These are phyloP conservation scores for Paxillus rubicundulus DNA, from an alignment of 768 basidiomycete species.

Conservation along the genomic window DNA sequence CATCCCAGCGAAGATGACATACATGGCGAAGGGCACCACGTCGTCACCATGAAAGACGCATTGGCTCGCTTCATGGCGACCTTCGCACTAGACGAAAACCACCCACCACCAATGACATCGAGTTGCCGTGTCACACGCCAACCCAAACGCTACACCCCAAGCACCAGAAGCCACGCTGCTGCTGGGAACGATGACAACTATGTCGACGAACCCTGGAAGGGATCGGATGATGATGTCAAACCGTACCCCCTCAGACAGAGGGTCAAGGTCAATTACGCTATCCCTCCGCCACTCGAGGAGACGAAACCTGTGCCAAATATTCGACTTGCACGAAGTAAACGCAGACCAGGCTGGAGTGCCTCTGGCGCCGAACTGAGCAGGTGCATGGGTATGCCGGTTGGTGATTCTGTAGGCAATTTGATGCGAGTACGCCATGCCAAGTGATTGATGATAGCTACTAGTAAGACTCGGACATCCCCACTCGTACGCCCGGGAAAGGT, in stretches of 20 bases:
- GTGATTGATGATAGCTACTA: slow-evolving; percentile 20
- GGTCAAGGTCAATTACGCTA: slow-evolving; percentile 69
- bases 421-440: not conserved
- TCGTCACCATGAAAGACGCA: slow-evolving; percentile 28
- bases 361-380: slow-evolving; percentile 71
- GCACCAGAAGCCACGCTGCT: slow-evolving; percentile 16
- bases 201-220: slow-evolving; percentile 46
- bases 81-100: slow-evolving; percentile 42
- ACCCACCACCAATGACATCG: slow-evolving; percentile 16
- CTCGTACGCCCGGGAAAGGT: slow-evolving; percentile 67
- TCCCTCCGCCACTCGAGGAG: slow-evolving; percentile 79
- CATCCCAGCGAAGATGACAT: slow-evolving; percentile 43
- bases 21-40: slow-evolving; percentile 14
- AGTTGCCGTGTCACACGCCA: slow-evolving; percentile 28
- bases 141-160: slow-evolving; percentile 8
- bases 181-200: slow-evolving; percentile 53
- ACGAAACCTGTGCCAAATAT: slow-evolving; percentile 39
- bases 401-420: slow-evolving; percentile 59
- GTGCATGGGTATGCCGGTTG: slow-evolving; percentile 71
- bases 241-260: slow-evolving; percentile 65
- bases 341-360: slow-evolving; percentile 74
- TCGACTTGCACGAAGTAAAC: slow-evolving; percentile 42
- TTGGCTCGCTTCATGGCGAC: slow-evolving; percentile 26
- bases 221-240: slow-evolving; percentile 43
- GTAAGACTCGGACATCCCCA: slow-evolving; percentile 73